phyloP scores from a whole-genome alignment of 164 flowering plant genomes.

The Saururus chinensis region DNA sequence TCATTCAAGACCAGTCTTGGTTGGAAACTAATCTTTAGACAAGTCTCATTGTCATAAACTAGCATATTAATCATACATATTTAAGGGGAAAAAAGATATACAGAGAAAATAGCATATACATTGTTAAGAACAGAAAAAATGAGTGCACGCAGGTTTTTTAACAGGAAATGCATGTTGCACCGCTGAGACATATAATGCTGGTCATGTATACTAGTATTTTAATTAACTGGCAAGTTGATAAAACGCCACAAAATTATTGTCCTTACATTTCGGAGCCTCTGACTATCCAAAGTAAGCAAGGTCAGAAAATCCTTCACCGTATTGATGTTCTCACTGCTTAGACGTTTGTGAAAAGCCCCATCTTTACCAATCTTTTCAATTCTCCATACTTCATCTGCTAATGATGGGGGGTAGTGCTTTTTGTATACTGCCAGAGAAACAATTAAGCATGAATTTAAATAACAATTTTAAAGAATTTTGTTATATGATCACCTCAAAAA shows the following conservation, averaged over 20 bases:
- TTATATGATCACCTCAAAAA: background rate
- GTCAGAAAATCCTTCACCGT: conserved; percentile 64
- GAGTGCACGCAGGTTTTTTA: no score
- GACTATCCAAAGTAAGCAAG: conserved; percentile 31
- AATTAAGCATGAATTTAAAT: no score
- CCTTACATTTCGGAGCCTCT: conserved; percentile 45
- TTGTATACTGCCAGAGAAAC: conserved; percentile 49
- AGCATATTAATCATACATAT: no score
- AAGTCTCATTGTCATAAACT: no score
- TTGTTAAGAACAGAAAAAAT: no score
- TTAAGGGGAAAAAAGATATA: no score
- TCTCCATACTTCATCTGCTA: conserved; percentile 78
- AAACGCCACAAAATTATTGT: background rate
- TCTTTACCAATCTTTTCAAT: conserved; percentile 83
- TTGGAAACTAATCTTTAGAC: no score
- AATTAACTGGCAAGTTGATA: background rate
- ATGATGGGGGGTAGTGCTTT: conserved; percentile 72
- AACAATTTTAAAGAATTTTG: no score
- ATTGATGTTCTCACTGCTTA: conserved; percentile 31
- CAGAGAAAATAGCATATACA: no score
- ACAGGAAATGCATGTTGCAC: no score
- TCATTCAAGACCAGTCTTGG: no score
- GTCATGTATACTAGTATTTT: background rate
- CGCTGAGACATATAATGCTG: no score
- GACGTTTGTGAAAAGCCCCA: conserved; percentile 70